Evolutionary conservation across 2,329 filamentous ascomycete species (phyloP).

Genomic region (Daldinia sp.): DNA sequence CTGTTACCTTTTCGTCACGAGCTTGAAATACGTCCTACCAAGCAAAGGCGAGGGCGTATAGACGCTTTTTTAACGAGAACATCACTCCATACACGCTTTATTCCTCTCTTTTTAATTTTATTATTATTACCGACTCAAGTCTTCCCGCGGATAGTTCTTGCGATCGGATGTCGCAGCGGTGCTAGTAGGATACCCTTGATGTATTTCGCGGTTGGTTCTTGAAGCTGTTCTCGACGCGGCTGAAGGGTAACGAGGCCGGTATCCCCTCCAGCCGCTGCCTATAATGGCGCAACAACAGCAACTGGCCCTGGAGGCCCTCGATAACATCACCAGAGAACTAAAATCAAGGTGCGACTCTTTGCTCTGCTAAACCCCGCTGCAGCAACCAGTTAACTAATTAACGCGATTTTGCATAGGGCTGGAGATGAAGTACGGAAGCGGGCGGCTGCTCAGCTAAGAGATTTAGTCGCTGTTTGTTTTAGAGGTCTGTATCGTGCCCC

Average conservation of each 20-base stretch:
- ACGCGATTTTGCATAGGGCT: conserved; percentile 38
- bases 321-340: conserved; percentile 63
- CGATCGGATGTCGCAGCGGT: conserved; percentile 38
- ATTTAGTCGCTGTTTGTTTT: conserved; percentile 63
- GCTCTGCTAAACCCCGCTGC: background rate
- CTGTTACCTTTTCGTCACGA: background rate
- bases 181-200: conserved; percentile 17
- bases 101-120: background rate
- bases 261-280: conserved; percentile 31
- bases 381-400: conserved; percentile 5
- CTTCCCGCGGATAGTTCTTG: conserved; percentile 9
- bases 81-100: background rate
- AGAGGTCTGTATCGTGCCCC: conserved; percentile 54
- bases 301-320: conserved; percentile 63
- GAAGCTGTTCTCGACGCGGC: conserved; percentile 46
- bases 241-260: conserved; percentile 32
- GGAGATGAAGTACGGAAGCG: conserved; percentile 62
- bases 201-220: conserved; percentile 41
- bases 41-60: background rate
- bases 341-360: conserved; percentile 58
- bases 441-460: conserved; percentile 62
- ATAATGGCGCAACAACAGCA: conserved; percentile 56
- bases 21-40: background rate
- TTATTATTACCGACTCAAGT: background rate
- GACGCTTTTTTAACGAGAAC: background rate